Conservation (phyloP, 371 early-diverging fungal genomes). For the Mucor ambiguus region DNA sequence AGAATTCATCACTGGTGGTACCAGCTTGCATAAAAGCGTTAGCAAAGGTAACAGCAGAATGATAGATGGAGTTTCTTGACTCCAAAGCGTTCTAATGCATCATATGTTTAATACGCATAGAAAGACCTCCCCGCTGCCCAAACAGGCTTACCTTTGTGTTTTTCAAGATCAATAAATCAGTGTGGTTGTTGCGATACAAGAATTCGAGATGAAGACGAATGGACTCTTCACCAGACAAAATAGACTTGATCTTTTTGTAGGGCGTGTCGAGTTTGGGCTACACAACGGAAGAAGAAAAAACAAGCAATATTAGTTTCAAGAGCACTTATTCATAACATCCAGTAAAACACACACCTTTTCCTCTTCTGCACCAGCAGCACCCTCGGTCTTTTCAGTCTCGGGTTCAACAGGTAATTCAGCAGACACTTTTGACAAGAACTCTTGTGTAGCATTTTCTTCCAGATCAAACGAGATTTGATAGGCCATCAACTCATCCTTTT, state of each 20-base stretch:
- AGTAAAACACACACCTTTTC: slow-evolving; percentile 45
- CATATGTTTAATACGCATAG: neutral
- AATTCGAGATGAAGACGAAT: slow-evolving; percentile 94
- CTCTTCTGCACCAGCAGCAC: slow-evolving; percentile 28
- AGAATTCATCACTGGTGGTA: slow-evolving; percentile 98
- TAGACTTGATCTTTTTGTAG: slow-evolving; percentile 67
- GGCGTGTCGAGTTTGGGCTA: slow-evolving; percentile 27
- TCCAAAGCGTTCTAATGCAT: slow-evolving; percentile 75
- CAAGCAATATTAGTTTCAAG: neutral
- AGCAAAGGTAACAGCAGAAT: slow-evolving; percentile 95
- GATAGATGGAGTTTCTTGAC: slow-evolving; percentile 89
- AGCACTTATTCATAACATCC: neutral
- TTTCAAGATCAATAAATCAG: slow-evolving; percentile 93
- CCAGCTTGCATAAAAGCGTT: slow-evolving; percentile 99
- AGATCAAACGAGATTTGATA: slow-evolving; percentile 98
- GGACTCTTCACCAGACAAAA: slow-evolving; percentile 87
- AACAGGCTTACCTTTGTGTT: slow-evolving; percentile 72
- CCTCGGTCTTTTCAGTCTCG: slow-evolving; percentile 28
- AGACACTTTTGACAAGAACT: slow-evolving; percentile 81
- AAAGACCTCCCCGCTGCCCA: neutral
- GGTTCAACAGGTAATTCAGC: slow-evolving; percentile 66
- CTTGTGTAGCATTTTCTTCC: slow-evolving; percentile 93
- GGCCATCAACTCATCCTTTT: slow-evolving; percentile 75
- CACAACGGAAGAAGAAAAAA: neutral
- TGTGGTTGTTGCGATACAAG: slow-evolving; percentile 91